Conservation (phyloP, 805 yeast species). For the Candida chauliodis region DNA sequence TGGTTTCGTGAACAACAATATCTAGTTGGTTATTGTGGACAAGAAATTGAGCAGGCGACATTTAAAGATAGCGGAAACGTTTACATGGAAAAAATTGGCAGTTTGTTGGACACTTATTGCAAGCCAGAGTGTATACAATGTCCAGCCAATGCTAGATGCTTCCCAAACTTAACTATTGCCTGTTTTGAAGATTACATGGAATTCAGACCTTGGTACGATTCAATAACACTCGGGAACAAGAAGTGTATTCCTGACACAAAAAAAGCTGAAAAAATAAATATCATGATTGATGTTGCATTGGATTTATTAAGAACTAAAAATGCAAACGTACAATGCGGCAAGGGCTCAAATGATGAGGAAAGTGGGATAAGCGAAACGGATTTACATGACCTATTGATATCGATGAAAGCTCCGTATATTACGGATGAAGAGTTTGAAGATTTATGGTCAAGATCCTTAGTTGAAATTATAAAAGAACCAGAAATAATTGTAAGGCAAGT, state of each 20-base stretch:
- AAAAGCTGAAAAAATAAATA: conserved; percentile 62
- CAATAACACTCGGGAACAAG: conserved; percentile 47
- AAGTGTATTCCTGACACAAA: conserved; percentile 72
- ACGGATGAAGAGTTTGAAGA: conserved; percentile 67
- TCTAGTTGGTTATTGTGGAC: conserved; percentile 73
- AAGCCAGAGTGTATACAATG: conserved; percentile 72
- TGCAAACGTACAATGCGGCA: conserved; percentile 61
- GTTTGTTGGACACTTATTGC: conserved; percentile 38
- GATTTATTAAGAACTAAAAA: conserved; percentile 64
- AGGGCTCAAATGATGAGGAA: conserved; percentile 35
- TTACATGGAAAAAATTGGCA: conserved; percentile 37
- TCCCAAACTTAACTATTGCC: conserved; percentile 50
- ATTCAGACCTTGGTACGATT: conserved; percentile 54
- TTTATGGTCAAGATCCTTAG: conserved; percentile 64
- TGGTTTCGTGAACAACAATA: conserved; percentile 67
- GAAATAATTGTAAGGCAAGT: conserved; percentile 80
- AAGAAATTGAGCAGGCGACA: conserved; percentile 46
- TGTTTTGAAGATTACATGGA: conserved; percentile 69
- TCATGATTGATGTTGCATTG: conserved; percentile 63
- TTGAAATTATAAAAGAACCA: conserved; percentile 61
- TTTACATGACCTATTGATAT: conserved; percentile 48
- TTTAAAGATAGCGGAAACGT: conserved; percentile 28
- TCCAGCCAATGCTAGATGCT: conserved; percentile 79
- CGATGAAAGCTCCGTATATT: conserved; percentile 45
- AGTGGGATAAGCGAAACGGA: conserved; percentile 52